Evolutionary conservation across 2,329 filamentous ascomycete species (phyloP).

Genomic region (Zymoseptoria tritici): DNA sequence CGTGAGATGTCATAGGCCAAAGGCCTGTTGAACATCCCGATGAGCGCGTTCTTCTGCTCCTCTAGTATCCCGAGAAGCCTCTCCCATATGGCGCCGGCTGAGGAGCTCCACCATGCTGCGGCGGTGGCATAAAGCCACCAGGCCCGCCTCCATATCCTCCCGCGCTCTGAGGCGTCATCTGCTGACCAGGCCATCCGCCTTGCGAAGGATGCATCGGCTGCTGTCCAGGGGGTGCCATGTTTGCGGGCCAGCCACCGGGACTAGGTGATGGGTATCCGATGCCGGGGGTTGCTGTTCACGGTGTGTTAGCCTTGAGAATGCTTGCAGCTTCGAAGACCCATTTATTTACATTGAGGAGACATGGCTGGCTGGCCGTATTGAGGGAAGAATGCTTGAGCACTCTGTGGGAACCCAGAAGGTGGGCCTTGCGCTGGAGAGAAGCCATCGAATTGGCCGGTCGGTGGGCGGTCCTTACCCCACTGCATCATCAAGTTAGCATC

Average conservation of each 20-base stretch:
- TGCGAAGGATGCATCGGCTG: constrained; percentile 11
- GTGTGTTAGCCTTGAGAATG: constrained; percentile 1
- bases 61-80: constrained; percentile 55
- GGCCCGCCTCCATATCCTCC: constrained; percentile 67
- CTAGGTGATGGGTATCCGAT: constrained; percentile 58
- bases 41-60: constrained; percentile 14
- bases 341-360: constrained; percentile 41
- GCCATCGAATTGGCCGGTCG: constrained; percentile 73
- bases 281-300: constrained; percentile 40
- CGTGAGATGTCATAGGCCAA: background rate
- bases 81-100: constrained; percentile 35
- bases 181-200: constrained; percentile 39
- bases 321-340: background rate
- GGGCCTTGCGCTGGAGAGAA: constrained; percentile 67
- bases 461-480: constrained; percentile 99
- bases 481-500: constrained; percentile 38
- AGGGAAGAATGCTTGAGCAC: constrained; percentile 73
- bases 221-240: constrained; percentile 36
- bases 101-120: constrained; percentile 26
- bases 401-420: constrained; percentile 58
- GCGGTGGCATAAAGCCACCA: constrained; percentile 41
- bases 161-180: constrained; percentile 51
- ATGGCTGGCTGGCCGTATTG: constrained; percentile 78
- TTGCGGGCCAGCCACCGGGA: constrained; percentile 52
- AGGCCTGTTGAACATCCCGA: background rate